Conservation (phyloP, 495 filamentous ascomycete genomes). For the Neurospora tetrasperma region DNA sequence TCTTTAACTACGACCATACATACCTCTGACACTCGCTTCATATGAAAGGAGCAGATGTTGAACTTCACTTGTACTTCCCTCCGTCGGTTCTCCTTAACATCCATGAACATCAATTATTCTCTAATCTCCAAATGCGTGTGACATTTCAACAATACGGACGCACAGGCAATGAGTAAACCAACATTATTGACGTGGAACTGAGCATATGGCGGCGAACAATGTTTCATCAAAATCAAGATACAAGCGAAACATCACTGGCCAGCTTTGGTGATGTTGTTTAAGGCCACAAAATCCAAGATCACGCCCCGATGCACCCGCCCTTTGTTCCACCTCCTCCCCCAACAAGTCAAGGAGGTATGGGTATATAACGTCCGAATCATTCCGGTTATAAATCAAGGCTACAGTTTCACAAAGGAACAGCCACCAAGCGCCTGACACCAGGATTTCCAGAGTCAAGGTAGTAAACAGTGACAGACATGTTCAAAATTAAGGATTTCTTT, state of each 20-base stretch:
- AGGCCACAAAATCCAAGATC: not conserved
- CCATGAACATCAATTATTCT: not conserved
- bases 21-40: no score
- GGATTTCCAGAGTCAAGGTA: not conserved
- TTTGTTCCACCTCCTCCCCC: not conserved
- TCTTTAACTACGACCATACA: no score
- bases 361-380: not conserved
- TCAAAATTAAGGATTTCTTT: not conserved
- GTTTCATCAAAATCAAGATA: not conserved
- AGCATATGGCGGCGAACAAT: not conserved
- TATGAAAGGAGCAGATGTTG: no score
- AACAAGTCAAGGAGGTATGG: not conserved
- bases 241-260: not conserved
- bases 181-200: not conserved
- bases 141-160: not conserved
- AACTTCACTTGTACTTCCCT: no score
- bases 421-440: not conserved
- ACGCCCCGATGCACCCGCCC: not conserved
- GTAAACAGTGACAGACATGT: not conserved
- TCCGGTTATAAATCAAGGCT: not conserved
- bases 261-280: not conserved
- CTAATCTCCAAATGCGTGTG: no score
- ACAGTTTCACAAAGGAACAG: not conserved
- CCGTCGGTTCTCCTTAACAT: no score
- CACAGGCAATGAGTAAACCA: not conserved